Percentiles rank a stretch among this genome's conserved stretches.
Evolutionary conservation across 2,329 filamentous ascomycete species (phyloP).

Genomic region (Calonectria hongkongensis): DNA sequence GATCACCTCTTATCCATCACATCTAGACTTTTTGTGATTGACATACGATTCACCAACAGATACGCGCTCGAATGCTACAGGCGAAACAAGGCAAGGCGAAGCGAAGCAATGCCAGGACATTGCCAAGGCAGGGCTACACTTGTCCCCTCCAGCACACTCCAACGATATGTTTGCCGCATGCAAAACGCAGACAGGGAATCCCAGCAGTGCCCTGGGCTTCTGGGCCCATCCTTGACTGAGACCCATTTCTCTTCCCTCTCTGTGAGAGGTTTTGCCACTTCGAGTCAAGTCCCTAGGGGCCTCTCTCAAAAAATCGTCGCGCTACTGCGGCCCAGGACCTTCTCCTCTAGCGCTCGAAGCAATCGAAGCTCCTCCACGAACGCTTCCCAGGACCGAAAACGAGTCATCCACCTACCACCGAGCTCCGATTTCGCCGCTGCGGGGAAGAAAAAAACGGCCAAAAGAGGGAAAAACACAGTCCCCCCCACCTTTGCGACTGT

Average conservation of each 20-base stretch:
- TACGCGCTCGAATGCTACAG: constrained; percentile 33
- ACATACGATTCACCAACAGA: constrained; percentile 46
- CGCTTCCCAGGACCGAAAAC: constrained; percentile 39
- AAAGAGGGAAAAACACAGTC: constrained; percentile 42
- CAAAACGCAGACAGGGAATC: constrained; percentile 43
- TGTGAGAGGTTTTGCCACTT: constrained; percentile 45
- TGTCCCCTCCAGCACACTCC: constrained; percentile 30
- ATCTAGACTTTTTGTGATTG: constrained; percentile 41
- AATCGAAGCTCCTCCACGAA: constrained; percentile 43
- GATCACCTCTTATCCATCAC: constrained; percentile 37
- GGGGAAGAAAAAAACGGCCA: constrained; percentile 43
- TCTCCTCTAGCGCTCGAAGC: constrained; percentile 54
- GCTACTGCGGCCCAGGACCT: constrained; percentile 52
- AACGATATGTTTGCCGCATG: constrained; percentile 50
- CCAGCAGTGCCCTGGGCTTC: constrained; percentile 27
- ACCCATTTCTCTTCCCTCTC: constrained; percentile 36
- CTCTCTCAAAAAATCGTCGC: constrained; percentile 41
- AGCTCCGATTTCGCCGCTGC: constrained; percentile 55
- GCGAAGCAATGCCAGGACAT: constrained; percentile 24
- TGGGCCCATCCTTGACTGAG: constrained; percentile 33
- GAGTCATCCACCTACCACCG: constrained; percentile 49
- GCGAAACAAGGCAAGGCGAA: constrained; percentile 33
- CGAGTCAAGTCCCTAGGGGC: constrained; percentile 48
- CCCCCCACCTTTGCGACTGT: constrained; percentile 48
- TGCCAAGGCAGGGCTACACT: constrained; percentile 28